phyloP scores from a whole-genome alignment of 2,329 filamentous ascomycete genomes.

The Xylaria sp. region DNA sequence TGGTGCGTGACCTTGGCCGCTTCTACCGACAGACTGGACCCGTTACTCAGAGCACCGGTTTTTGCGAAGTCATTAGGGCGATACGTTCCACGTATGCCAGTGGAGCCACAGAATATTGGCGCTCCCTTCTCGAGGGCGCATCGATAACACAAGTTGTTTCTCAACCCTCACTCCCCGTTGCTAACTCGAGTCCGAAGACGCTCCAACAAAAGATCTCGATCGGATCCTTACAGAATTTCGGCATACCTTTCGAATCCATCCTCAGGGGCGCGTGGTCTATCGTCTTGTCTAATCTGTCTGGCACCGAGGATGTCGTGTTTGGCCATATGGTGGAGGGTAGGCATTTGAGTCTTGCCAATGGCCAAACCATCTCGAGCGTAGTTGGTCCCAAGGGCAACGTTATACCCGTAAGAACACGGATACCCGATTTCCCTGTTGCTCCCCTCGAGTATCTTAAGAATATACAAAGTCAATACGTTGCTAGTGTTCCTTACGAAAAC shows the following conservation, averaged over 20 bases:
- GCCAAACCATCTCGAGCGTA: constrained; percentile 67
- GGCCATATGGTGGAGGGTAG: constrained; percentile 65
- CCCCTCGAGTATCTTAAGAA: constrained; percentile 61
- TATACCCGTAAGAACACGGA: constrained; percentile 61
- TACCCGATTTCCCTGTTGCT: constrained; percentile 57
- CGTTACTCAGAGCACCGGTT: constrained; percentile 55
- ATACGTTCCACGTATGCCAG: constrained; percentile 52
- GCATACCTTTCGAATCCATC: constrained; percentile 63
- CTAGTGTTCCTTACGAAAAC: constrained; percentile 61
- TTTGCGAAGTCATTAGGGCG: constrained; percentile 61
- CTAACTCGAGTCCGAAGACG: constrained; percentile 55
- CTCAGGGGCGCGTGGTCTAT: constrained; percentile 69
- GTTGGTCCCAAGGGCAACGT: constrained; percentile 61
- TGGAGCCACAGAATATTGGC: constrained; percentile 60
- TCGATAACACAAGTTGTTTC: constrained; percentile 60
- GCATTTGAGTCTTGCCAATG: constrained; percentile 55
- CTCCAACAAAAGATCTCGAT: constrained; percentile 56
- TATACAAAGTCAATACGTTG: constrained; percentile 62
- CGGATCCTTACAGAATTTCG: constrained; percentile 56
- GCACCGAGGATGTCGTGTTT: constrained; percentile 64
- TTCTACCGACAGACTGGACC: constrained; percentile 56
- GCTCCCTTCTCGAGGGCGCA: constrained; percentile 57
- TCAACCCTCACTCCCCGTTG: constrained; percentile 55
- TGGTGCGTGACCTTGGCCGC: constrained; percentile 61
- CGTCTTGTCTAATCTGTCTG: constrained; percentile 63